Conservation (phyloP, 2,329 filamentous ascomycete species). For the Ascochyta fabae region DNA sequence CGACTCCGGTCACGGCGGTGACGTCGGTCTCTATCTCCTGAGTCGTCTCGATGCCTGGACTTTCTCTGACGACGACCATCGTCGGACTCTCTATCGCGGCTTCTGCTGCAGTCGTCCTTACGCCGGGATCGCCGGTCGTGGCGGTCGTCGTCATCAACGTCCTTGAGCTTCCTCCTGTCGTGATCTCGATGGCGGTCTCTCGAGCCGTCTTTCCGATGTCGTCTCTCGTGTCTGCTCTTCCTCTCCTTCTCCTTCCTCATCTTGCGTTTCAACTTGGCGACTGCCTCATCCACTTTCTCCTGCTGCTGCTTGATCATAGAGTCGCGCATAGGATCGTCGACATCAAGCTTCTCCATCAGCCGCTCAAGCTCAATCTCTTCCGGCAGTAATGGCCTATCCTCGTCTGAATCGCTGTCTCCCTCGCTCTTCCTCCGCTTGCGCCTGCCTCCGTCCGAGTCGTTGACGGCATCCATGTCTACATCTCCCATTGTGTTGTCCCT, state of each 20-base stretch:
- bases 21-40: constrained; percentile 18
- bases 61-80: constrained; percentile 17
- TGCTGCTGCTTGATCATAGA: constrained; percentile 91
- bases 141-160: constrained; percentile 20
- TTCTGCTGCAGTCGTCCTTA: constrained; percentile 21
- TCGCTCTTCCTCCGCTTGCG: constrained; percentile 56
- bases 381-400: constrained; percentile 69
- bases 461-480: constrained; percentile 43
- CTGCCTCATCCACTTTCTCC: constrained; percentile 78
- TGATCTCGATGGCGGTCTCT: constrained; percentile 31
- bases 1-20: constrained; percentile 22
- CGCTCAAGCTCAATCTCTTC: constrained; percentile 82
- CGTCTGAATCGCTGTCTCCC: constrained; percentile 47
- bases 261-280: constrained; percentile 61
- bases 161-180: constrained; percentile 31
- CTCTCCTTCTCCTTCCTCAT: constrained; percentile 56
- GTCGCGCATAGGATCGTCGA: constrained; percentile 97
- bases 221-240: constrained; percentile 37
- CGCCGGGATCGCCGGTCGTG: constrained; percentile 20
- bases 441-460: constrained; percentile 55
- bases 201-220: constrained; percentile 33
- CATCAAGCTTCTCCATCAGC: constrained; percentile 81
- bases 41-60: constrained; percentile 16
- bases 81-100: constrained; percentile 21
- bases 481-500: constrained; percentile 67